Conservation (phyloP, 441 rosid genomes). For the Arabidopsis hybrid region DNA sequence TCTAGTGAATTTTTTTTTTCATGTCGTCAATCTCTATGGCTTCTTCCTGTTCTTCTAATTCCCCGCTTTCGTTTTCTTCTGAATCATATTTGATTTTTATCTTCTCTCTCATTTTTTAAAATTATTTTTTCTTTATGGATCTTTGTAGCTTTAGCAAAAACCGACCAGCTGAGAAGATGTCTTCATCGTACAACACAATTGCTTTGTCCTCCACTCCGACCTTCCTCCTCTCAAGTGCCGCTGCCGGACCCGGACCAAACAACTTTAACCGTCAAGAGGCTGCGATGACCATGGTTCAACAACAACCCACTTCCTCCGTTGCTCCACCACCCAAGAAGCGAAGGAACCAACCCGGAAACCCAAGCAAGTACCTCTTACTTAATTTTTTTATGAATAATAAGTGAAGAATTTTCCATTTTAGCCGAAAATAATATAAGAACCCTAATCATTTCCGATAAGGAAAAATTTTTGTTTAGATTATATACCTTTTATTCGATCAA, state of each 20-base stretch:
- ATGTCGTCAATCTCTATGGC: constrained; percentile 47
- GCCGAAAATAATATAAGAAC: too few relatives aligned
- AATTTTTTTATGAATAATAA: neutral
- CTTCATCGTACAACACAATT: constrained; percentile 45
- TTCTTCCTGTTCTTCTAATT: constrained; percentile 48
- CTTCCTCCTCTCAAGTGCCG: constrained; percentile 48
- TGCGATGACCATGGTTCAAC: constrained; percentile 33
- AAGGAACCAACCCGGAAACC: constrained; percentile 64
- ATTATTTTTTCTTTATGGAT: constrained; percentile 26
- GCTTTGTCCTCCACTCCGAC: constrained; percentile 60
- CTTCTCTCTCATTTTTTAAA: constrained; percentile 31
- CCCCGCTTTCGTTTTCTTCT: constrained; percentile 45
- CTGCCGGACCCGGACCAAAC: constrained; percentile 29
- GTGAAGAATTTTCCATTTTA: neutral
- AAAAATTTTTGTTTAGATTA: too few relatives aligned
- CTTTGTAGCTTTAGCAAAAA: constrained; percentile 40
- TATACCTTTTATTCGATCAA: too few relatives aligned
- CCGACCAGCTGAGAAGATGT: constrained; percentile 34
- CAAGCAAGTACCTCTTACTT: constrained; percentile 51
- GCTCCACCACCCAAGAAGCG: constrained; percentile 61
- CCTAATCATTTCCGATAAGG: too few relatives aligned
- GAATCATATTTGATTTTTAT: constrained; percentile 31
- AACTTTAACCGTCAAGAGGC: constrained; percentile 34
- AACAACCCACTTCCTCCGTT: constrained; percentile 40
- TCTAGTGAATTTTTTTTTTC: constrained; percentile 41